Conservation (phyloP, 129 eudicot species). For the Chrysanthemum seticuspe region DNA sequence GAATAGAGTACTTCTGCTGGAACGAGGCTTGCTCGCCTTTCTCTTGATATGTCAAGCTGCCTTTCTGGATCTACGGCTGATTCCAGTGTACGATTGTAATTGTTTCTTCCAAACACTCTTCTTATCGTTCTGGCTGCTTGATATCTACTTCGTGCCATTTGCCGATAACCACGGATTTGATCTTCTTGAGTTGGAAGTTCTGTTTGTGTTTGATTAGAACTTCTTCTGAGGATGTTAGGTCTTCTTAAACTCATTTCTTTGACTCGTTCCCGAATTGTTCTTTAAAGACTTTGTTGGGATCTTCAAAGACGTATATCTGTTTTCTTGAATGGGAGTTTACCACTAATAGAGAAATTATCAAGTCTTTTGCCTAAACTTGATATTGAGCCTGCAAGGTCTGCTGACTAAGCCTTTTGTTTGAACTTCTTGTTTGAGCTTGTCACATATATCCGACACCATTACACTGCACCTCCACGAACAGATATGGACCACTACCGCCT, state of each 20-base stretch:
- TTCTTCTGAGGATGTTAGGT: not conserved
- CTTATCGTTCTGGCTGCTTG: not conserved
- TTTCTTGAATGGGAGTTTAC: too few species aligned
- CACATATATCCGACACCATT: too few species aligned
- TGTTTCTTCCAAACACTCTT: not conserved
- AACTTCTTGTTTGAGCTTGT: too few species aligned
- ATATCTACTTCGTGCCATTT: not conserved
- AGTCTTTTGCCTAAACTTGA: too few species aligned
- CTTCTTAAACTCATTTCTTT: not conserved
- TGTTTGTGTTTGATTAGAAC: not conserved
- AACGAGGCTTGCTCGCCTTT: not conserved
- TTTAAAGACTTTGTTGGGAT: not conserved
- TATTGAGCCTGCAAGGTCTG: too few species aligned
- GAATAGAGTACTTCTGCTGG: conserved; percentile 1
- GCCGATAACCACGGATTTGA: not conserved
- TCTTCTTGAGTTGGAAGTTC: not conserved
- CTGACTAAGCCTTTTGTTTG: too few species aligned
- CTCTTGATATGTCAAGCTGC: not conserved
- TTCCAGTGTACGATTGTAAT: not conserved
- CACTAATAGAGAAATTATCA: too few species aligned
- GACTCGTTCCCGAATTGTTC: not conserved
- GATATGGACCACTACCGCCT: too few species aligned
- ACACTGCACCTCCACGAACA: too few species aligned
- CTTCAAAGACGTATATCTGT: too few species aligned
- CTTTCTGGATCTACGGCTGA: not conserved